Evolutionary conservation across 495 filamentous ascomycete genomes (phyloP).

Genomic region (Aspergillus incahuasiensis): DNA sequence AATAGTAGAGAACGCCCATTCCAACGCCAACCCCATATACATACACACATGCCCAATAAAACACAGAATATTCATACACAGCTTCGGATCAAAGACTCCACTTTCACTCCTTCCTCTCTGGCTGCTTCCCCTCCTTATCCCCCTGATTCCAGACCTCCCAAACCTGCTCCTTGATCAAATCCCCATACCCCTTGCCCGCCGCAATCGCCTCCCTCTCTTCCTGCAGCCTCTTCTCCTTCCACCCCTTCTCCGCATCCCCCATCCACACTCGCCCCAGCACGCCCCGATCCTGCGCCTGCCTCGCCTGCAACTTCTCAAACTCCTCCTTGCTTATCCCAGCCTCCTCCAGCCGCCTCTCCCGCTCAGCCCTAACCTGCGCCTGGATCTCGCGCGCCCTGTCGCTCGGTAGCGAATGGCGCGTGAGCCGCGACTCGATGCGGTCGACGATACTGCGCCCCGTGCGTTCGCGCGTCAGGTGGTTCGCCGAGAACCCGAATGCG

Average conservation of each 20-base stretch:
- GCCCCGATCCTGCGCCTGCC: conserved; percentile 33
- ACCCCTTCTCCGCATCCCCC: conserved; percentile 58
- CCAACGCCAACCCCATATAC: too few species aligned
- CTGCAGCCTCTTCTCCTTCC: conserved; percentile 66
- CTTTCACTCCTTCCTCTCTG: too few species aligned
- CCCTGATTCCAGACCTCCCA: conserved; percentile 73
- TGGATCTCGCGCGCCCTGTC: conserved; percentile 52
- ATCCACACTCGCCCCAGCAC: conserved; percentile 58
- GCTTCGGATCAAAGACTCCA: too few species aligned
- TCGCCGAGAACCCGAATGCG: conserved; percentile 58
- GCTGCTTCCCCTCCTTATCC: conserved; percentile 28
- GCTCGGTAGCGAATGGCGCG: conserved; percentile 38
- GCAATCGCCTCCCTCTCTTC: conserved; percentile 69
- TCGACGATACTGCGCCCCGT: conserved; percentile 53
- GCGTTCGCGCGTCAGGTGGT: conserved; percentile 52
- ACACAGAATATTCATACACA: too few species aligned
- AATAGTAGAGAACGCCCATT: too few species aligned
- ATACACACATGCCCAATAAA: too few species aligned
- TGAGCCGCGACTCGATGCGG: conserved; percentile 36
- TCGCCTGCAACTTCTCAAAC: conserved; percentile 38
- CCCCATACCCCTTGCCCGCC: conserved; percentile 74
- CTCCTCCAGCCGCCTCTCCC: conserved; percentile 30
- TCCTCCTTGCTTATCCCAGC: conserved; percentile 30
- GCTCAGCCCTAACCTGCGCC: conserved; percentile 32
- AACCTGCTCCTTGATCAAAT: conserved; percentile 79